Evolutionary conservation across 371 early-diverging fungal species (phyloP), one percentile per base, ranked within the genome.

Genomic region (Batkoa obscura): DNA sequence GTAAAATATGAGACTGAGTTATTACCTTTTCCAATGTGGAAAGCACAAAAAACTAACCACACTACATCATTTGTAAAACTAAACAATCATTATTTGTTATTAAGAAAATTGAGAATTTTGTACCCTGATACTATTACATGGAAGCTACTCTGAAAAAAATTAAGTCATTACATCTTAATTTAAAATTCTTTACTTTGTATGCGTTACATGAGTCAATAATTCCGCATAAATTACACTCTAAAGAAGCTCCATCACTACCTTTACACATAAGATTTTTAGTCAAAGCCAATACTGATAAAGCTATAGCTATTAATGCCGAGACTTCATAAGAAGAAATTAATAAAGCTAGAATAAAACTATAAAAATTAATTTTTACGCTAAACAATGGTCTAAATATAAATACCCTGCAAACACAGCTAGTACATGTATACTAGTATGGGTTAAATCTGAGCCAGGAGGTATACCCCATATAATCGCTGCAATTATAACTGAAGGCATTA

Each of bases 1-100:
- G 9, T 8, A 35, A 56, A 15, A n/a, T 45, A 9, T 23, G 39
- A 12, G 5, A 8, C 4, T 9, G 17, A 33, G 5, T 23, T 32
- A 4, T 43, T 43, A 57, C 57, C 82, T 41, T 72, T 75, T 36
- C 83, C 83, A 8, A 83, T 63, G 62, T 83, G 81, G 55, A 83
- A 83, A 1, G 83, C 83, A 33, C 73, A 70, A 64, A 80, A 83
- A 23, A 83, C 73, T 34, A 83, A 64, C 81, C 81, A 83, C 1
- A 73, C 71, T 2, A 82, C 73, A 1, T 73, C 67, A 56, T 71
- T 77, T 2, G 77, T 72, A 43, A 79, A 79, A 0, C 83, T 81
- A 17, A 71, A 69, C 0, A 78, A 56, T 0, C 75, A 72, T 4
- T 45, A 45, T 15, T 9, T 9, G 45, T 31, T 69, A 71, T 5